These are phyloP conservation scores for Fusarium pseudograminearum DNA, from an alignment of 2,329 filamentous ascomycete genomes.

Conservation along the genomic window DNA sequence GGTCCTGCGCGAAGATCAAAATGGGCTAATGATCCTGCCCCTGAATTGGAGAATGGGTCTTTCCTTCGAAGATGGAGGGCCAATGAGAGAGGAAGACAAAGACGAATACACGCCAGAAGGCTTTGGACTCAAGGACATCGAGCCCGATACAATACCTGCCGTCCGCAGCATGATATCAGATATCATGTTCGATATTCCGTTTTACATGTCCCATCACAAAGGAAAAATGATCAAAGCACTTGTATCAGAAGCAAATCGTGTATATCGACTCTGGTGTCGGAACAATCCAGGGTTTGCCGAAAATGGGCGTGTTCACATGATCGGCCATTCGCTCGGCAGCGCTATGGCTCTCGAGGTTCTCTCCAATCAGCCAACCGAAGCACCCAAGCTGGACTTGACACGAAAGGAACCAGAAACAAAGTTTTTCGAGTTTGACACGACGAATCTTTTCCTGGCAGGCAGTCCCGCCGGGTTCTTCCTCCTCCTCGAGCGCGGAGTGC, in stretches of 20 bases:
- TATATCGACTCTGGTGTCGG: constrained; percentile 94
- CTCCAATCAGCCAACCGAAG: constrained; percentile 83
- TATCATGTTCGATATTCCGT: constrained; percentile 98
- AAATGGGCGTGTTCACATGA: constrained; percentile 86
- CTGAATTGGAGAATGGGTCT: constrained; percentile 93
- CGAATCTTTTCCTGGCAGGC: constrained; percentile 87
- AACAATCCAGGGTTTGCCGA: constrained; percentile 91
- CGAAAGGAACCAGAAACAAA: constrained; percentile 60
- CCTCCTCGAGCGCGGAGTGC: constrained; percentile 77
- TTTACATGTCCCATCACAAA: constrained; percentile 97
- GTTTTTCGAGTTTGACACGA: constrained; percentile 92
- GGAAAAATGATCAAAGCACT: constrained; percentile 93
- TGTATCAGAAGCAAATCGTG: constrained; percentile 89
- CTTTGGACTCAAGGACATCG: constrained; percentile 84
- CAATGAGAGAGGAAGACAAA: constrained; percentile 66
- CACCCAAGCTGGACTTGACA: constrained; percentile 64
- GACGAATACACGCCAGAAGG: constrained; percentile 68
- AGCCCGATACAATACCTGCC: constrained; percentile 87
- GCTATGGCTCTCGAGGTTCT: constrained; percentile 95
- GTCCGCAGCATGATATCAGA: constrained; percentile 96
- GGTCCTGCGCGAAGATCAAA: constrained; percentile 80
- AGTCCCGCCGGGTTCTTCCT: constrained; percentile 95
- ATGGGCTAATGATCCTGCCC: constrained; percentile 92
- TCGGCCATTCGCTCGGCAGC: constrained; percentile 93
- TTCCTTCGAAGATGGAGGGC: constrained; percentile 84